These are phyloP conservation scores for Fomitopsis betulina DNA, from an alignment of 1,284 basidiomycete species.

Conservation along the genomic window DNA sequence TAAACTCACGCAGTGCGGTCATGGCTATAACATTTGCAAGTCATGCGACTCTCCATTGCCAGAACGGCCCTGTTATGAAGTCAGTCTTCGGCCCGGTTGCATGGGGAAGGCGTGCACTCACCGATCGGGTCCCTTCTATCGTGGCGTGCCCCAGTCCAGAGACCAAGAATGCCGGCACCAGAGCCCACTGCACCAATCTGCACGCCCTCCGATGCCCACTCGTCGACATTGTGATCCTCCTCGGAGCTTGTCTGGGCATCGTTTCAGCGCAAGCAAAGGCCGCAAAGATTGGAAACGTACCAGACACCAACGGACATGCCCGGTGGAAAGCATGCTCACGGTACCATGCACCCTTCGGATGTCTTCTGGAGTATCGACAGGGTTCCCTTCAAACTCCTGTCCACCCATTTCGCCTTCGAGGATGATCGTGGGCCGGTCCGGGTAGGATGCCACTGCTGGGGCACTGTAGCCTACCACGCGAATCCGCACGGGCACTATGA, in stretches of 20 bases:
- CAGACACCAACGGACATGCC: conserved; percentile 48
- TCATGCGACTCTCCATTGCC: conserved; percentile 22
- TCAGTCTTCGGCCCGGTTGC: too few species aligned
- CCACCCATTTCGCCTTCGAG: conserved; percentile 42
- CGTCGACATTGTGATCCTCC: conserved; percentile 19
- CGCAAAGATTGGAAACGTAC: conserved; percentile 27
- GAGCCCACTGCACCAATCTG: conserved; percentile 53
- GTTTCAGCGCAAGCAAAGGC: neutral
- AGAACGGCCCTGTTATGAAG: conserved; percentile 13
- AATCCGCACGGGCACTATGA: conserved; percentile 49
- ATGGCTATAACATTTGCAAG: too few species aligned
- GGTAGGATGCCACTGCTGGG: conserved; percentile 29
- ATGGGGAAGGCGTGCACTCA: conserved; percentile 22
- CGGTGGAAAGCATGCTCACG: conserved; percentile 47
- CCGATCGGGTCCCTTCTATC: conserved; percentile 42
- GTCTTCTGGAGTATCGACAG: conserved; percentile 13
- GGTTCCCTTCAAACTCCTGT: conserved; percentile 27
- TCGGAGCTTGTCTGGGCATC: neutral
- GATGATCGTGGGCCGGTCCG: conserved; percentile 45
- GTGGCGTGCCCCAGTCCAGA: conserved; percentile 57
- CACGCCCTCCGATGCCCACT: conserved; percentile 53
- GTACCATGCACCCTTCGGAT: conserved; percentile 36
- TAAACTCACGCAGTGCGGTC: too few species aligned
- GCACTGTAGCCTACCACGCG: conserved; percentile 39
- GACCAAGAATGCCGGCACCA: conserved; percentile 46